phyloP scores from a whole-genome alignment of 2,329 filamentous ascomycete genomes.

The Coniochaeta ligniaria region DNA sequence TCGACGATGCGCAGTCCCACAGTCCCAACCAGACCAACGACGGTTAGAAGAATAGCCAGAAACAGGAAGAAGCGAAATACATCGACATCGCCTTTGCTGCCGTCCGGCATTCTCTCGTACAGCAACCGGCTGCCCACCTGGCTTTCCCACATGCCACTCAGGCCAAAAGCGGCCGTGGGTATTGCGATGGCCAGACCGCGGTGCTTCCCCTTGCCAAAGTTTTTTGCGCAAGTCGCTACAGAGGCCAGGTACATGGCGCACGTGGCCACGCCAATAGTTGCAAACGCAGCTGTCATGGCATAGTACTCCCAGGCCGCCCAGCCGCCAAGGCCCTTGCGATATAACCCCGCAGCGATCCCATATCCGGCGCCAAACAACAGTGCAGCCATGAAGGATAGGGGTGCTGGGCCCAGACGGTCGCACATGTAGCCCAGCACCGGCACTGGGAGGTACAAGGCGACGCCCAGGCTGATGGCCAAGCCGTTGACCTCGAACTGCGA shows the following conservation, averaged over 20 bases:
- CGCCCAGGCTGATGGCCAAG: slow-evolving; percentile 26
- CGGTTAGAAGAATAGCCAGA: slow-evolving; percentile 62
- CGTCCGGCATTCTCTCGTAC: slow-evolving; percentile 60
- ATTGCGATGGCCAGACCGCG: slow-evolving; percentile 83
- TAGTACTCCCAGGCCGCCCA: slow-evolving; percentile 59
- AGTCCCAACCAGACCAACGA: slow-evolving; percentile 65
- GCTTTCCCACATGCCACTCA: slow-evolving; percentile 94
- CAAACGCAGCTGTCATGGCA: slow-evolving; percentile 80
- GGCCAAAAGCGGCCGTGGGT: slow-evolving; percentile 85
- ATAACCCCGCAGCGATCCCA: slow-evolving; percentile 72
- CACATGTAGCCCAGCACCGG: slow-evolving; percentile 85
- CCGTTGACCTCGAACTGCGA: slow-evolving; percentile 88
- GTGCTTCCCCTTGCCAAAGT: slow-evolving; percentile 84
- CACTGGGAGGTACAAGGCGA: slow-evolving; percentile 89
- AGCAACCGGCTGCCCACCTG: slow-evolving; percentile 77
- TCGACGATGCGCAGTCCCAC: slow-evolving; percentile 73
- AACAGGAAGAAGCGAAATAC: slow-evolving; percentile 89
- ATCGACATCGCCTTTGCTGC: slow-evolving; percentile 55
- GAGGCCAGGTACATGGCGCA: slow-evolving; percentile 83
- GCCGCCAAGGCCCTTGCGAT: slow-evolving; percentile 40
- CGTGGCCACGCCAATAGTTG: slow-evolving; percentile 75
- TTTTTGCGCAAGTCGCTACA: slow-evolving; percentile 96
- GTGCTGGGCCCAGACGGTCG: slow-evolving; percentile 77
- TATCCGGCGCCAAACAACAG: slow-evolving; percentile 76
- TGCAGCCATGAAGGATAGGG: slow-evolving; percentile 66